A percentile compares a stretch with the other conserved stretches of the same genome.
These are phyloP conservation scores for Chaetomidium leptoderma DNA, from an alignment of 495 filamentous ascomycete genomes.

Conservation along the genomic window DNA sequence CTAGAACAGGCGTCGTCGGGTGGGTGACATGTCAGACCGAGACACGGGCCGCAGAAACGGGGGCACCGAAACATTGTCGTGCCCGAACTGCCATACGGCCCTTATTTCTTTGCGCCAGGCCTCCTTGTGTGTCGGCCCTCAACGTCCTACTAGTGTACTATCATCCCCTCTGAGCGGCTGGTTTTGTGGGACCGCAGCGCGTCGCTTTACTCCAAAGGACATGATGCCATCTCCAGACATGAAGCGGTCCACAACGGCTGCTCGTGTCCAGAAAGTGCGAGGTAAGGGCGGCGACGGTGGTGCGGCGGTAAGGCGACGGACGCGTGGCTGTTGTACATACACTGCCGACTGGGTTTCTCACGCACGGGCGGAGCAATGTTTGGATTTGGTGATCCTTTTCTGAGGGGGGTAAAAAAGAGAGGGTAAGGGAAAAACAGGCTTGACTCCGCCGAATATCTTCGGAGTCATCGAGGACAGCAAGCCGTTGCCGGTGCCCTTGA, in stretches of 20 bases:
- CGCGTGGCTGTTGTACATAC: no score
- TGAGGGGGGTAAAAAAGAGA: neutral
- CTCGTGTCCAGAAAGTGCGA: neutral
- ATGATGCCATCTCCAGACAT: neutral
- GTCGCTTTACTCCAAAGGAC: neutral
- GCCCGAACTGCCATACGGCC: neutral
- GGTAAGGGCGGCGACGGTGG: neutral
- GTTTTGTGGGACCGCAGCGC: neutral
- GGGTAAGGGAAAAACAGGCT: neutral
- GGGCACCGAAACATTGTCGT: neutral
- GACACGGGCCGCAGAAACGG: neutral
- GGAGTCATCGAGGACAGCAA: no score
- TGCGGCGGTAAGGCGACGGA: no score
- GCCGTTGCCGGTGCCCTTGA: no score
- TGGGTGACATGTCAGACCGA: neutral
- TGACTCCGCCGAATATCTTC: no score
- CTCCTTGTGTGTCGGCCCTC: no score
- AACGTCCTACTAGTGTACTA: neutral
- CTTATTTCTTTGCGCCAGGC: neutral
- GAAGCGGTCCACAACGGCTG: neutral
- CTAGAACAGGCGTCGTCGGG: neutral
- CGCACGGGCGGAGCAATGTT: neutral
- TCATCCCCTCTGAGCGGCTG: neutral
- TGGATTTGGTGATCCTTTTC: neutral
- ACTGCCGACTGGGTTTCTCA: no score